Conservation (phyloP, 2,329 filamentous ascomycete genomes). For the Hortaea werneckii region DNA sequence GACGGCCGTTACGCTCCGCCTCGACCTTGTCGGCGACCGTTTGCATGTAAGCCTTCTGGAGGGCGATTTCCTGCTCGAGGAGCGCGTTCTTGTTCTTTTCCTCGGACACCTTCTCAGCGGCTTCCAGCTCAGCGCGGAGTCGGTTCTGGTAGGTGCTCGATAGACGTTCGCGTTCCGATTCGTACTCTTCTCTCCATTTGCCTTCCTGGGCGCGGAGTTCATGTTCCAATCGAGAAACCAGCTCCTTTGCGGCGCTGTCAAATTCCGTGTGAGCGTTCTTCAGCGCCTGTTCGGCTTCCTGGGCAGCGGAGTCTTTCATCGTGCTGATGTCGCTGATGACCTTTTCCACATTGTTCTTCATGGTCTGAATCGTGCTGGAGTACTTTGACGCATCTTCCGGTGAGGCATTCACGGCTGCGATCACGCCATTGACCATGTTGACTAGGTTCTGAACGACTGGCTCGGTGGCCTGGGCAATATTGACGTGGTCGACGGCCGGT, state of each 20-base stretch:
- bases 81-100: conserved; percentile 76
- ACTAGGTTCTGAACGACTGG: conserved; percentile 86
- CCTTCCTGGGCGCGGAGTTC: conserved; percentile 73
- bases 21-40: conserved; percentile 77
- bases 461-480: conserved; percentile 66
- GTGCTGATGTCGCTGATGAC: conserved; percentile 68
- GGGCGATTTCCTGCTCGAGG: conserved; percentile 76
- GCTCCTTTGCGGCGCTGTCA: conserved; percentile 73
- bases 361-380: conserved; percentile 66
- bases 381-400: conserved; percentile 64
- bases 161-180: conserved; percentile 72
- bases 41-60: conserved; percentile 74
- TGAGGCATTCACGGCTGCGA: conserved; percentile 84
- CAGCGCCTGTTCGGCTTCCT: conserved; percentile 66
- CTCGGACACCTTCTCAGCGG: conserved; percentile 70
- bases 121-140: conserved; percentile 66
- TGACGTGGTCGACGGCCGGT: conserved; percentile 67
- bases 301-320: conserved; percentile 59
- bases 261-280: conserved; percentile 64
- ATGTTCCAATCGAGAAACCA: conserved; percentile 78
- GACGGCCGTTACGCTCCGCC: conserved; percentile 72
- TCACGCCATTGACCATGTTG: conserved; percentile 92
- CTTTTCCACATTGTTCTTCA: conserved; percentile 70
- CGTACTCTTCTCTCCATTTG: conserved; percentile 80
- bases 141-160: conserved; percentile 69